A percentile compares a stretch with the other conserved stretches of the same genome.
Conservation (phyloP, 2,329 filamentous ascomycete species). For the Aureobasidium sp. region DNA sequence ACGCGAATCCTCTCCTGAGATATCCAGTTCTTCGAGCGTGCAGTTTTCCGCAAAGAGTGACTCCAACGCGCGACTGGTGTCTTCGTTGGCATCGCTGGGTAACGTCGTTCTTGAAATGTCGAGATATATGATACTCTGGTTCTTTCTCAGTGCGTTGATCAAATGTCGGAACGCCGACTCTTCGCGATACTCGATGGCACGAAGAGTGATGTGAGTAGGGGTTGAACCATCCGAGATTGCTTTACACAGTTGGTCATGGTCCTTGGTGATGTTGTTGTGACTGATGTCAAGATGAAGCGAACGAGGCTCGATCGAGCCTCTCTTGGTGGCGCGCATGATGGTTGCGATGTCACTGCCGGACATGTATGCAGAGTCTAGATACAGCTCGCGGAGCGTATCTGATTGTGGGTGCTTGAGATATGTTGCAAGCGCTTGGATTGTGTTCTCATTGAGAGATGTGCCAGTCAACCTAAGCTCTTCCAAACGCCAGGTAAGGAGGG, state of each 20-base stretch:
- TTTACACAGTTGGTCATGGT: slow-evolving; percentile 42
- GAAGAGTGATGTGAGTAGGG: slow-evolving; percentile 56
- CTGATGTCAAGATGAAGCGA: slow-evolving; percentile 58
- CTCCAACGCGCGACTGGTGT: slow-evolving; percentile 56
- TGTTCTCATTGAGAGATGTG: slow-evolving; percentile 52
- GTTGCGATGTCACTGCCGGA: slow-evolving; percentile 56
- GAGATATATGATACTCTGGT: slow-evolving; percentile 53
- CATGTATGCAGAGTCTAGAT: slow-evolving; percentile 57
- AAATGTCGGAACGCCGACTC: slow-evolving; percentile 56
- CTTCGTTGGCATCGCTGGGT: slow-evolving; percentile 57
- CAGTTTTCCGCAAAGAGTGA: slow-evolving; percentile 57
- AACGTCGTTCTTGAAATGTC: slow-evolving; percentile 64
- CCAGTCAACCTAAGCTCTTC: slow-evolving; percentile 58
- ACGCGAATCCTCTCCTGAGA: slow-evolving; percentile 62
- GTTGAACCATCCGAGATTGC: slow-evolving; percentile 45
- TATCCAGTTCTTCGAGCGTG: slow-evolving; percentile 57
- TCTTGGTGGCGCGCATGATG: slow-evolving; percentile 54
- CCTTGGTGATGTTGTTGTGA: slow-evolving; percentile 49
- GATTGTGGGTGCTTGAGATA: slow-evolving; percentile 50
- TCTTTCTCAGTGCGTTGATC: slow-evolving; percentile 51
- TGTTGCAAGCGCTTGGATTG: slow-evolving; percentile 52
- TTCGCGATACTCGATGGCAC: slow-evolving; percentile 59
- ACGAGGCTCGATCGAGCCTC: slow-evolving; percentile 40
- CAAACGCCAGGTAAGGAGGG: slow-evolving; percentile 56
- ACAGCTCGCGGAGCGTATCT: slow-evolving; percentile 50